Evolutionary conservation across 805 yeast genomes (phyloP).

Genomic region (Cyberlindnera galapagoensis): DNA sequence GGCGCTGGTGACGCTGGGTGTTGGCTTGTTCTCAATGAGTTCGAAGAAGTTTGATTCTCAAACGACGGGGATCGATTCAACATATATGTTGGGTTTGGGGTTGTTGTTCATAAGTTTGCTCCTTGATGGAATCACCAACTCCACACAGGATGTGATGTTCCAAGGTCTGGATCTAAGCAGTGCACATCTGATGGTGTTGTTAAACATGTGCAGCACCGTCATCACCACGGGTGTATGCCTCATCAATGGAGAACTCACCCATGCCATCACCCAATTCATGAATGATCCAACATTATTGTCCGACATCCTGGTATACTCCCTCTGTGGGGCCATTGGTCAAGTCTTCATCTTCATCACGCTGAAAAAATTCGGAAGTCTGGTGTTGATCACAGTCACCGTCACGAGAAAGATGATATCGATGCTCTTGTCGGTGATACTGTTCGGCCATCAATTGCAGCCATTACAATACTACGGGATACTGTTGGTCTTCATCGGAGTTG

Average conservation of each 20-base stretch:
- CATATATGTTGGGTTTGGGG: constrained; percentile 50
- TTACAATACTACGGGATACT: constrained; percentile 76
- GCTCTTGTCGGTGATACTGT: constrained; percentile 80
- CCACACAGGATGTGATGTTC: constrained; percentile 86
- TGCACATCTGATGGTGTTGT: constrained; percentile 78
- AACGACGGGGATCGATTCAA: too few relatives aligned
- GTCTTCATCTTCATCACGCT: constrained; percentile 85
- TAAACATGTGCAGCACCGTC: constrained; percentile 39
- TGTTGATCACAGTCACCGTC: constrained; percentile 87
- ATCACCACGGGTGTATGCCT: constrained; percentile 46
- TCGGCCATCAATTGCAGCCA: constrained; percentile 63
- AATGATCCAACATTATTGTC: constrained; percentile 46
- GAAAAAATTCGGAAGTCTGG: constrained; percentile 77
- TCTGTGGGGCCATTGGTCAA: constrained; percentile 89
- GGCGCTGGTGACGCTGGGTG: constrained; percentile 73
- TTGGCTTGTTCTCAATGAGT: constrained; percentile 64
- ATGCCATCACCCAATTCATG: constrained; percentile 41
- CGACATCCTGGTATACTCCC: constrained; percentile 61
- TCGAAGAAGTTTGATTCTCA: constrained; percentile 26
- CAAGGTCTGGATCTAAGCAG: constrained; percentile 58
- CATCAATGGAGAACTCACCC: constrained; percentile 41
- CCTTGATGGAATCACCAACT: constrained; percentile 87
- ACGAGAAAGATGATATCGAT: constrained; percentile 95
- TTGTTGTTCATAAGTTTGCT: constrained; percentile 58
- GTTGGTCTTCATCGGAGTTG: constrained; percentile 81